Evolutionary conservation across 2,329 filamentous ascomycete species (phyloP).

Genomic region (Ophioceras dolichostomum): DNA sequence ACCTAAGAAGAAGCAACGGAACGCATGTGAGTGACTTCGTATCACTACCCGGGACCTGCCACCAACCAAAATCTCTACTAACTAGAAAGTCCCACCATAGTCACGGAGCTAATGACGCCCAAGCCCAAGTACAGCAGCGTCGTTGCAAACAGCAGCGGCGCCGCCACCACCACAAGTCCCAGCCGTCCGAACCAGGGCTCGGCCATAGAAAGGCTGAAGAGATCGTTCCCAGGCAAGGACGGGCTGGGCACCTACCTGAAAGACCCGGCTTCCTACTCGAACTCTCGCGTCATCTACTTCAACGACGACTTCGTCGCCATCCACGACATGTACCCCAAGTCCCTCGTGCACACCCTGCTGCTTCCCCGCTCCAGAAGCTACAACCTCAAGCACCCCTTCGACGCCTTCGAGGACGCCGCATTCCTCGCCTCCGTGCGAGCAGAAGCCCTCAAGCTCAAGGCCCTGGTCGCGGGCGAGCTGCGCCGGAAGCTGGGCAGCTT

Average conservation of each 20-base stretch:
- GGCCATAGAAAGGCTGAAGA: conserved; percentile 9
- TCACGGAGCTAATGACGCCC: conserved; percentile 42
- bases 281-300: conserved; percentile 50
- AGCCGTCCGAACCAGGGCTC: conserved; percentile 12
- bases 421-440: conserved; percentile 54
- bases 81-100: no score
- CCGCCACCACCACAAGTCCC: no score
- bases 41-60: no score
- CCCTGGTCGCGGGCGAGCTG: conserved; percentile 62
- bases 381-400: conserved; percentile 59
- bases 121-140: conserved; percentile 18
- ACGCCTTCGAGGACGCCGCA: conserved; percentile 47
- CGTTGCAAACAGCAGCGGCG: conserved; percentile 7
- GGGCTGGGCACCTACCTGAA: conserved; percentile 56
- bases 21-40: conserved; percentile 27
- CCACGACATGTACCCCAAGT: conserved; percentile 77
- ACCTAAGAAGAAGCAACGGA: conserved; percentile 15
- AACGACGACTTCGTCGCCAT: conserved; percentile 63
- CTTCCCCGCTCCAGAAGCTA: conserved; percentile 58
- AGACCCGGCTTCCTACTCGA: conserved; percentile 46
- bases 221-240: conserved; percentile 33
- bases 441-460: conserved; percentile 49
- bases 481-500: conserved; percentile 51
- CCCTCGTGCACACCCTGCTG: conserved; percentile 75
- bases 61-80: not conserved